A percentile compares a stretch with the other conserved stretches of the same genome.
Conservation (phyloP, 371 early-diverging fungal genomes). For the Rhizomucor miehei region DNA sequence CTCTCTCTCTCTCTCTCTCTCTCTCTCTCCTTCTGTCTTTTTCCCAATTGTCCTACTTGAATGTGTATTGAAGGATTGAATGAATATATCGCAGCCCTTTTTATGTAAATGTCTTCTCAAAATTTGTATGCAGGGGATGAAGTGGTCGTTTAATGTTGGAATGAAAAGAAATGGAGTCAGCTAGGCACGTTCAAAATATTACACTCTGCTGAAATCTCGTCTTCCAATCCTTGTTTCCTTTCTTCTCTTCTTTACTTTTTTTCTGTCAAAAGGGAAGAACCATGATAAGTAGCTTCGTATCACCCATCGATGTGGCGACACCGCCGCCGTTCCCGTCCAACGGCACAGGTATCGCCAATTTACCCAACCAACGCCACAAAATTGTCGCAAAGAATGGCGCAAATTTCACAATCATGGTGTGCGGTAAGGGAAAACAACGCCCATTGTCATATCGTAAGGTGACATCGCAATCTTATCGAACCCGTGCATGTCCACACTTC, state of each 20-base stretch:
- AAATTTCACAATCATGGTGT: constrained; percentile 95
- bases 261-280: not conserved
- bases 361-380: constrained; percentile 97
- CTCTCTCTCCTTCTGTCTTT: not conserved
- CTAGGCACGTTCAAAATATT: not conserved
- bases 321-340: constrained; percentile 53
- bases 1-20: not conserved
- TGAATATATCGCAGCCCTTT: too few species aligned
- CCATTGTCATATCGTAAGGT: too few species aligned
- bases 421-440: constrained; percentile 80
- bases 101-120: too few species aligned
- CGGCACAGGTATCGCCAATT: constrained; percentile 96
- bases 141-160: too few species aligned
- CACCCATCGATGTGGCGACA: constrained; percentile 32
- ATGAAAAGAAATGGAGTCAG: not conserved
- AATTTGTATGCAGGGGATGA: too few species aligned
- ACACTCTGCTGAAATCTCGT: not conserved
- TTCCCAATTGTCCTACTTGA: not conserved
- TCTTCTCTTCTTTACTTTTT: constrained; percentile 2
- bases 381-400: constrained; percentile 93
- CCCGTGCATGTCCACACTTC: too few species aligned
- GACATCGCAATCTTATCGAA: too few species aligned
- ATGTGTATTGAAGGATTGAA: too few species aligned
- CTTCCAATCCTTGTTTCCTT: not conserved
- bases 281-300: constrained; percentile 18